A percentile compares a stretch with the other conserved stretches of the same genome.
phyloP scores from a whole-genome alignment of 148 eudicot species.

The Tetragonia tetragonoides region DNA sequence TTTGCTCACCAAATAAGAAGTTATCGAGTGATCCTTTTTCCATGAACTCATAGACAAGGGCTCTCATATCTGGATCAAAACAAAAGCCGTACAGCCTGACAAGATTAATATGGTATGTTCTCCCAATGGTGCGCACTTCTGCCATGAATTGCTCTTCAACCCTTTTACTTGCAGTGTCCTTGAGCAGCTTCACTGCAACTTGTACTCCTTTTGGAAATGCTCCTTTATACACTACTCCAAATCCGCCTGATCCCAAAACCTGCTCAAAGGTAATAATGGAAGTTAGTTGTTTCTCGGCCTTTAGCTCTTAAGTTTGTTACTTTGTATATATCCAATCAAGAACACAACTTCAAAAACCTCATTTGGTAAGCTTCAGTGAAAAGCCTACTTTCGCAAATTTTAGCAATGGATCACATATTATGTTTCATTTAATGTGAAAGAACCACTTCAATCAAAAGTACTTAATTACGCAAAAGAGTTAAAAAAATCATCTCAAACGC shows the following conservation, averaged over 20 bases:
- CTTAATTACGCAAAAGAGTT: no score
- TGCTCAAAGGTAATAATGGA: neutral
- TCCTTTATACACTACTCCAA: conserved; percentile 31
- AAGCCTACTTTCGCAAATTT: no score
- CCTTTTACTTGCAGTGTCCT: conserved; percentile 3
- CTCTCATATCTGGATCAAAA: conserved; percentile 22
- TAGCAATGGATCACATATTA: no score
- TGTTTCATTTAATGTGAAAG: no score
- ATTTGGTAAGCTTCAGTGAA: no score
- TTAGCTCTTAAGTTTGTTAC: no score
- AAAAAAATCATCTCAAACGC: no score
- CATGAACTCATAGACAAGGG: conserved; percentile 34
- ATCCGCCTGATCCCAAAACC: conserved; percentile 30
- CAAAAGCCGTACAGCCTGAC: conserved; percentile 33
- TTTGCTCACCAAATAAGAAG: conserved; percentile 7
- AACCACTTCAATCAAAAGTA: no score
- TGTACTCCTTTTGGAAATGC: conserved; percentile 24
- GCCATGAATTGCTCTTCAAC: conserved; percentile 34
- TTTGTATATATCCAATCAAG: no score
- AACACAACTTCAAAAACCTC: no score
- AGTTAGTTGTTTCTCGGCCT: no score
- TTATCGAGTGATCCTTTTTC: conserved; percentile 23
- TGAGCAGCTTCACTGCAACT: conserved; percentile 26
- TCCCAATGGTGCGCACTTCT: conserved; percentile 31
- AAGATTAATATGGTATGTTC: conserved; percentile 30